Conservation (phyloP, 2,329 filamentous ascomycete species). For the Fusarium paranaense region DNA sequence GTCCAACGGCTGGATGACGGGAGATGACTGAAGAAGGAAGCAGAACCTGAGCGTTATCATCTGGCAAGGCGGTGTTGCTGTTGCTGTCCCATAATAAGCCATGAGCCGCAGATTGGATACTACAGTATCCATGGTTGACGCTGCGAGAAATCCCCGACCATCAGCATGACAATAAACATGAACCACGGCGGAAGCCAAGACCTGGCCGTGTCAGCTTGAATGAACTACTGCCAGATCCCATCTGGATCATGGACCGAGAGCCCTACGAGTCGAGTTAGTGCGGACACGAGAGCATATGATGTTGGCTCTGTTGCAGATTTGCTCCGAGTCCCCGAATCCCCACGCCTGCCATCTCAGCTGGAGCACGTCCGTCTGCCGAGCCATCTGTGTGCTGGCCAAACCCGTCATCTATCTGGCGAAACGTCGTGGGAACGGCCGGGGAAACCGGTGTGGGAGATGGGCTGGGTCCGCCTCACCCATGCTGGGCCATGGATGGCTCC, state of each 20-base stretch:
- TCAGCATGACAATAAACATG: neutral
- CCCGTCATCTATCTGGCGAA: slow-evolving; percentile 6
- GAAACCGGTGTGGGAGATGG: slow-evolving; percentile 28
- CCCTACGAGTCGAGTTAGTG: slow-evolving; percentile 18
- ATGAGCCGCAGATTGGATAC: neutral
- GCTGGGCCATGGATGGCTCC: slow-evolving; percentile 12
- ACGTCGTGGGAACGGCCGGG: slow-evolving; percentile 26
- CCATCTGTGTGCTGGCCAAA: slow-evolving; percentile 11
- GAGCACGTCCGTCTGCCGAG: neutral
- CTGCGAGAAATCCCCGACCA: neutral
- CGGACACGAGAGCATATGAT: slow-evolving; percentile 1
- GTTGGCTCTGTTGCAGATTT: slow-evolving; percentile 13
- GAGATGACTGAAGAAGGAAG: slow-evolving; percentile 1
- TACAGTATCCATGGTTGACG: neutral
- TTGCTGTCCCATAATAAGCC: neutral
- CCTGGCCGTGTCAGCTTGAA: slow-evolving; percentile 9
- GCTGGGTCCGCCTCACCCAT: slow-evolving; percentile 11
- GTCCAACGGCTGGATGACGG: slow-evolving; percentile 5
- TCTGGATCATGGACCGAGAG: slow-evolving; percentile 8
- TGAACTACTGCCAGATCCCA: slow-evolving; percentile 16
- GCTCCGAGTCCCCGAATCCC: slow-evolving; percentile 5
- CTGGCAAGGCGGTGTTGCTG: slow-evolving; percentile 15
- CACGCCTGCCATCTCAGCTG: slow-evolving; percentile 13
- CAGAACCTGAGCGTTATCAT: slow-evolving; percentile 7
- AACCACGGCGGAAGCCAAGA: neutral